These are phyloP conservation scores for Helicostylum pulchrum DNA, from an alignment of 192 early-diverging fungal genomes.

Conservation along the genomic window DNA sequence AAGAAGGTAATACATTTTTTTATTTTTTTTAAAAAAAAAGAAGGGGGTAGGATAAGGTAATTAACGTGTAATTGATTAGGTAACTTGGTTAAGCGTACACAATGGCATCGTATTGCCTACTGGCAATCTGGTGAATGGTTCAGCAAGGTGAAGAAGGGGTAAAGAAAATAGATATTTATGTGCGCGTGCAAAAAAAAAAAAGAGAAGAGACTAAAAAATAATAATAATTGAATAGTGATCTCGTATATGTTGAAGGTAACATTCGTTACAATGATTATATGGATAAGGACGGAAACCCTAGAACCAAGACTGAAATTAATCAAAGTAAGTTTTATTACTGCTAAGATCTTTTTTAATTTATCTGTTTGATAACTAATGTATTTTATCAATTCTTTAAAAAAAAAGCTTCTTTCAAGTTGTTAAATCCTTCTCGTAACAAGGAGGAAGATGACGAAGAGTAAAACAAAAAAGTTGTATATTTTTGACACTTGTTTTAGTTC, in stretches of 20 bases:
- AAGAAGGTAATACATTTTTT: constrained; percentile 39
- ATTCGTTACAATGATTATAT: constrained; percentile 61
- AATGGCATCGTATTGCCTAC: constrained; percentile 62
- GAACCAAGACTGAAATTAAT: constrained; percentile 46
- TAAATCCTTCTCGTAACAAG: neutral
- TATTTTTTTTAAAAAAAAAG: no score
- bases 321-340: constrained; percentile 36
- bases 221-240: constrained; percentile 32
- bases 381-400: neutral
- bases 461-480: neutral
- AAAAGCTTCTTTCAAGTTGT: constrained; percentile 10
- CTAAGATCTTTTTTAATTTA: no score
- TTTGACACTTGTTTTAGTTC: no score
- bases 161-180: neutral
- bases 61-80: constrained; percentile 26
- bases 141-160: constrained; percentile 55
- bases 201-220: neutral
- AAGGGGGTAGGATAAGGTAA: no score
- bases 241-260: constrained; percentile 62
- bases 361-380: neutral
- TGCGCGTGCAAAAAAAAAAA: no score
- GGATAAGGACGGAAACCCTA: constrained; percentile 59
- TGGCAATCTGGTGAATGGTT: constrained; percentile 40
- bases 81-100: constrained; percentile 62
- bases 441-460: constrained; percentile 5